Base-by-base conservation (phyloP, 257 asterid species). In the Rhazya stricta region DNA sequence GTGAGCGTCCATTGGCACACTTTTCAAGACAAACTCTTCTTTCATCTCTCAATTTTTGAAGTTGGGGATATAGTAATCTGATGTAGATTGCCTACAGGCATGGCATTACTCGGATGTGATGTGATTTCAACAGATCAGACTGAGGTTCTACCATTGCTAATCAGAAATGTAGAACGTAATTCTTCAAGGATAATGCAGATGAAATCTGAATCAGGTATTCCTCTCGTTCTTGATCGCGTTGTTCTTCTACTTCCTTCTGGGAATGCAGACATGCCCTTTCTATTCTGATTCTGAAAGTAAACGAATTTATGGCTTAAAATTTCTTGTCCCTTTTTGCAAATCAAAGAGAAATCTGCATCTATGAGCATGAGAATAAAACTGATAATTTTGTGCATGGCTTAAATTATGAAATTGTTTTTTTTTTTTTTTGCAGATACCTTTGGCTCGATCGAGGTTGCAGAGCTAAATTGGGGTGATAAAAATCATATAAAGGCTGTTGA, bases 51-150 rank as follows among this genome's bases (percentile, higher is more conserved):
- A 58, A 4, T 71, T 11, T 37, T 67, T 69, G 34, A 1, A 71
- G 66, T 79, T 71, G 8, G 48, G 71, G 70, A 45, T 69, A 56
- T 71, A 61, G 53, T 74, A 68, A 30, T 77, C 72, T 75, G 66
- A 73, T 57, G 27, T 36, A 48, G 48, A 66, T 61, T 60, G 53
- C 79, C 69, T 82, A 81, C 86, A 95, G 99, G 94, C 79, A 89
- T 95, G 99, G 98, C 98, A 56, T 79, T 92, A 78, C 94, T 95
- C 69, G 99, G 99, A 63, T 95, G 97, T 74, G 90, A 95, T 75
- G 97, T 95, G 41, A 43, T 86, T 80, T 85, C 99, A 76, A 95
- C 99, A 3, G 99, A 95, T 82, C 99, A 95, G 85, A 82, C 87
- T 45, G 98, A 91, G 86, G 99, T 95, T 79, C 82, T 95, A 77